These are phyloP conservation scores for Amylostereum chailletii DNA, from an alignment of 1,284 basidiomycete species.

Conservation along the genomic window DNA sequence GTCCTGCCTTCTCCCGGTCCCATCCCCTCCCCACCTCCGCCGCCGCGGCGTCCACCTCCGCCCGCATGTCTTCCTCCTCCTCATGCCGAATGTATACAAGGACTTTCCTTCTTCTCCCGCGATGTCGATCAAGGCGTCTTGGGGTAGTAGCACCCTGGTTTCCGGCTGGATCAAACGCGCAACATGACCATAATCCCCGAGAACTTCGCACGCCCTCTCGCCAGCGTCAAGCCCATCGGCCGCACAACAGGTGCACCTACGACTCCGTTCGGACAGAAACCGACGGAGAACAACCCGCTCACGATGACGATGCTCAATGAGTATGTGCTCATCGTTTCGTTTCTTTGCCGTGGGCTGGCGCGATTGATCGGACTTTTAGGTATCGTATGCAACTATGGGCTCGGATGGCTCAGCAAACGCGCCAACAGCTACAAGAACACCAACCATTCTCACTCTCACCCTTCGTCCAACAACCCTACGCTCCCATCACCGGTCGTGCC, in stretches of 20 bases:
- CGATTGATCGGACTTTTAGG: slow-evolving; percentile 18
- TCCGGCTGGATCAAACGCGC: slow-evolving; percentile 75
- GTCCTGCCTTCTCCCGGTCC: slow-evolving; percentile 40
- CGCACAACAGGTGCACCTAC: slow-evolving; percentile 29
- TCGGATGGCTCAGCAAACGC: slow-evolving; percentile 52
- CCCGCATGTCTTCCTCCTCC: slow-evolving; percentile 40
- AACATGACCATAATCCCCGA: slow-evolving; percentile 73
- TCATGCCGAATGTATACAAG: slow-evolving; percentile 60
- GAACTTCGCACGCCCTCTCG: slow-evolving; percentile 25
- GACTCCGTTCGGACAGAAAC: too few species aligned
- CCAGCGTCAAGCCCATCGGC: slow-evolving; percentile 13
- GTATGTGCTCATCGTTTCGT: slow-evolving; percentile 31
- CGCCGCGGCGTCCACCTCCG: slow-evolving; percentile 8
- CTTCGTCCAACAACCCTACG: background rate
- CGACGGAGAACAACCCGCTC: slow-evolving; percentile 60
- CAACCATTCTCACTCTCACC: slow-evolving; percentile 14
- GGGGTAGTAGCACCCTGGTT: slow-evolving; percentile 45
- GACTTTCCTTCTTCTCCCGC: slow-evolving; percentile 62
- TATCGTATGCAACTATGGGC: slow-evolving; percentile 85
- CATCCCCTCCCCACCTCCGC: slow-evolving; percentile 24
- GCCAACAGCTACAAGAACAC: slow-evolving; percentile 19
- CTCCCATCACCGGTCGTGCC: slow-evolving; percentile 12
- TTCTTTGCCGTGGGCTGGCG: slow-evolving; percentile 1
- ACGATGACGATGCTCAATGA: slow-evolving; percentile 77
- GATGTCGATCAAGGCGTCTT: slow-evolving; percentile 44